Percentiles rank a stretch among this genome's conserved stretches.
phyloP scores from a whole-genome alignment of 169 alveolate species.

The Cyclospora cayetanensis region DNA sequence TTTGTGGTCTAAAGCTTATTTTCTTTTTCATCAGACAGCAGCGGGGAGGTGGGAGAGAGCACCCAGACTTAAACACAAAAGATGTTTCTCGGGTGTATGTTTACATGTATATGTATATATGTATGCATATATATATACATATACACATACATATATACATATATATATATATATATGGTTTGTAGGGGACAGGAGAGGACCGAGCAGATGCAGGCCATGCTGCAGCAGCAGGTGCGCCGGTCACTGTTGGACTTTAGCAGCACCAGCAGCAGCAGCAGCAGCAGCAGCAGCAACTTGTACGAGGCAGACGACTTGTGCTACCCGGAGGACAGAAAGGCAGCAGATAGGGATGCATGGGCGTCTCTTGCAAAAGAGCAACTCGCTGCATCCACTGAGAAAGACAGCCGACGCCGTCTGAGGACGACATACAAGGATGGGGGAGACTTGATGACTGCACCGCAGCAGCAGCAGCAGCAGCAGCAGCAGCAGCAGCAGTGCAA shows the following conservation, averaged over 20 bases:
- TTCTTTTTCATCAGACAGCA: too few species aligned
- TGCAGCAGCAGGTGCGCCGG: slow-evolving; percentile 77
- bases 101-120: not conserved
- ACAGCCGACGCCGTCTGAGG: slow-evolving; percentile 45
- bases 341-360: slow-evolving; percentile 78
- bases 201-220: slow-evolving; percentile 75
- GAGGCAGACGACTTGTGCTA: slow-evolving; percentile 76
- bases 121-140: not conserved
- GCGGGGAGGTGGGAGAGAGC: too few species aligned
- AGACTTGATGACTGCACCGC: not conserved
- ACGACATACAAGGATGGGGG: slow-evolving; percentile 1
- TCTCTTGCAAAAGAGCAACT: slow-evolving; percentile 30
- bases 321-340: slow-evolving; percentile 72
- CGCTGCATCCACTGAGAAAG: slow-evolving; percentile 59
- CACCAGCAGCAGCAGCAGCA: slow-evolving; percentile 53
- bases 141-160: not conserved
- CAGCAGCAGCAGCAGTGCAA: slow-evolving; percentile 40
- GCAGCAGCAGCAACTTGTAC: slow-evolving; percentile 72
- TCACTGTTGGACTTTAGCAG: slow-evolving; percentile 77
- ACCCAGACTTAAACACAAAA: too few species aligned
- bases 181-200: slow-evolving; percentile 79
- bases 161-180: not conserved
- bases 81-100: not conserved
- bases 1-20: too few species aligned
- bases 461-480: slow-evolving; percentile 65